Percentiles rank a stretch among this genome's conserved stretches.
Evolutionary conservation across 169 alveolate genomes (phyloP).

Genomic region (Eimeria tenella): DNA sequence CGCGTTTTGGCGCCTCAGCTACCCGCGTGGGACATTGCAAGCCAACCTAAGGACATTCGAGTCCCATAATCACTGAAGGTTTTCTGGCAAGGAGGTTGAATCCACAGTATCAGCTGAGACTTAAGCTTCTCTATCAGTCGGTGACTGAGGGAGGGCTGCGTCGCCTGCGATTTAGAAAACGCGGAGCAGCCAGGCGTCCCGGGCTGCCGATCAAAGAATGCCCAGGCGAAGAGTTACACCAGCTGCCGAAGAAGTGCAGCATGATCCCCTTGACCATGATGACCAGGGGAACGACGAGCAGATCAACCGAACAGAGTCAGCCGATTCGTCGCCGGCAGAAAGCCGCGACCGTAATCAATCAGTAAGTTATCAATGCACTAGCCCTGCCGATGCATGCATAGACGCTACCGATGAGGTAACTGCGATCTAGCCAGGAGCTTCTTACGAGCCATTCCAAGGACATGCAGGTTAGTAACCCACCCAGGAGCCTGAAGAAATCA

Average conservation of each 20-base stretch:
- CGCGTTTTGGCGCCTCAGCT: constrained; percentile 21
- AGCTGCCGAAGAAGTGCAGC: constrained; percentile 44
- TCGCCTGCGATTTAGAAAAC: background rate
- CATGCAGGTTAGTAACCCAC: background rate
- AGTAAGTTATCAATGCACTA: too few species aligned
- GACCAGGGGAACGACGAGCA: constrained; percentile 29
- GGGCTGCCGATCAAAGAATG: constrained; percentile 28
- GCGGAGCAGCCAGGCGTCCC: constrained; percentile 48
- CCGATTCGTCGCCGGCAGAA: constrained; percentile 19
- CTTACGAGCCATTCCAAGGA: too few species aligned
- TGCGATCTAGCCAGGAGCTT: background rate
- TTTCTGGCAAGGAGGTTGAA: background rate
- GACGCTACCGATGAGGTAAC: background rate
- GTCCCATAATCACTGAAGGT: background rate
- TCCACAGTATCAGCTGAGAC: background rate
- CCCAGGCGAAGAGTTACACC: constrained; percentile 66
- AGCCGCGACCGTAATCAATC: too few species aligned
- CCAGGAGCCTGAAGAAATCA: background rate
- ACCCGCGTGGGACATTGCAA: constrained; percentile 48
- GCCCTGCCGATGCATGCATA: background rate
- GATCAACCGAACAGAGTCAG: background rate
- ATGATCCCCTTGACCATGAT: constrained; percentile 33
- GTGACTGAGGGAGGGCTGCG: constrained; percentile 1
- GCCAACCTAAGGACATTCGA: constrained; percentile 27
- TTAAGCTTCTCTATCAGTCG: background rate